Conservation (phyloP, 495 filamentous ascomycete species). For the Aspergillus baeticus region DNA sequence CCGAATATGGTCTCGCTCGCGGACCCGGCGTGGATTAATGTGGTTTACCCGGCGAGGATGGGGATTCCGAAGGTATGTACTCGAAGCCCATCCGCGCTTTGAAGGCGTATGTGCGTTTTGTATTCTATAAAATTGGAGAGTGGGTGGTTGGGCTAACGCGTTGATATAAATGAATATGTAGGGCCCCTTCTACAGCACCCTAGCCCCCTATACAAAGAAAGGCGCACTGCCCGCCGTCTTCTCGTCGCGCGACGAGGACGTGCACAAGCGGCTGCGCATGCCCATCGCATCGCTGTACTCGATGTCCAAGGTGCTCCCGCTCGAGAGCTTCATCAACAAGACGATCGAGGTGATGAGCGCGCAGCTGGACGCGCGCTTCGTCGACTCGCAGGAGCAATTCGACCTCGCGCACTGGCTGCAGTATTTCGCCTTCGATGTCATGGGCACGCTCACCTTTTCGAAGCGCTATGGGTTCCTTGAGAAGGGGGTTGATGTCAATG, state of each 20-base stretch:
- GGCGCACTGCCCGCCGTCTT: not conserved
- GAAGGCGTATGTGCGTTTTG: not conserved
- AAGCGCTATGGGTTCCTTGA: not conserved
- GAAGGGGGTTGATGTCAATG: not conserved
- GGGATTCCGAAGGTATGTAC: not conserved
- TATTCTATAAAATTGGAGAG: not conserved
- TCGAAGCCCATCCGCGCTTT: too few relatives aligned
- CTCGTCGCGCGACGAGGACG: not conserved
- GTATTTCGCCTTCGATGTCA: constrained; percentile 8
- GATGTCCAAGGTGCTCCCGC: not conserved
- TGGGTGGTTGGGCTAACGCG: not conserved
- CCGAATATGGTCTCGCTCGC: constrained; percentile 1
- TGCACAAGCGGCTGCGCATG: not conserved
- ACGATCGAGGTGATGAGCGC: not conserved
- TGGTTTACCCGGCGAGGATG: not conserved
- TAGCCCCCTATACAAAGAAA: not conserved
- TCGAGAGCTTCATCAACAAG: not conserved
- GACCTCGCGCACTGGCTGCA: constrained; percentile 5
- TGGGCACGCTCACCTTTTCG: not conserved
- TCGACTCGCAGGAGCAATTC: not conserved
- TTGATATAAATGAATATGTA: too few relatives aligned
- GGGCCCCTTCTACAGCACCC: not conserved
- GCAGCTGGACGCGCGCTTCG: not conserved
- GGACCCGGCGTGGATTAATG: not conserved
- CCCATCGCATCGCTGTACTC: not conserved